A percentile compares a stretch with the other conserved stretches of the same genome.
Conservation (phyloP, 1,284 basidiomycete genomes). For the Dichomitus squalens region DNA sequence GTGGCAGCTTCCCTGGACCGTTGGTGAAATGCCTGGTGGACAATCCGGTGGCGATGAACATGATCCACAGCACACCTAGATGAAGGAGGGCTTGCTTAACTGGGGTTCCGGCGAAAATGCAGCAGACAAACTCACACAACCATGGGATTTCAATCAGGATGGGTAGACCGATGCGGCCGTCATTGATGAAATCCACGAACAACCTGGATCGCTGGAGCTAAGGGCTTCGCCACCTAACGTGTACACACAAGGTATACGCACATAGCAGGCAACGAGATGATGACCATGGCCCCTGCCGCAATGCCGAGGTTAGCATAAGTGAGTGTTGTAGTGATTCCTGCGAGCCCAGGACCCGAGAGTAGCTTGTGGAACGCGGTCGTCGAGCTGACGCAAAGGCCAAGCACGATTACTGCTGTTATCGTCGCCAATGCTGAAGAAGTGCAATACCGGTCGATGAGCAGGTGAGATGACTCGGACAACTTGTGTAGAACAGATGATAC, state of each 20-base stretch:
- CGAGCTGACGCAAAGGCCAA: neutral
- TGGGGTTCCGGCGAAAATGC: neutral
- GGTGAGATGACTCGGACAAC: neutral
- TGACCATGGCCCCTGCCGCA: neutral
- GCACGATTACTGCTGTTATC: neutral
- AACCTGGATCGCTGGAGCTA: neutral
- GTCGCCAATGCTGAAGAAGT: neutral
- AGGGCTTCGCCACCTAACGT: neutral
- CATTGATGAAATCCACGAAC: neutral
- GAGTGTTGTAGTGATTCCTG: neutral
- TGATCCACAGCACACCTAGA: neutral
- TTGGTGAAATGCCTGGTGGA: neutral
- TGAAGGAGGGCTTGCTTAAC: neutral
- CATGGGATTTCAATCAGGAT: neutral
- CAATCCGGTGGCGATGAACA: neutral
- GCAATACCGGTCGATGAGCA: too few species aligned
- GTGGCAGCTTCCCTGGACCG: neutral
- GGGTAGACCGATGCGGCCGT: neutral
- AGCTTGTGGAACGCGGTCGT: neutral
- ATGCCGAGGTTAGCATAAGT: neutral
- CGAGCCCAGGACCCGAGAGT: too few species aligned
- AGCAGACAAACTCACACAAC: neutral
- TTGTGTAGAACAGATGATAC: neutral
- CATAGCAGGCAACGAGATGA: neutral
- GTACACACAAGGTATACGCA: neutral